Percentiles rank a stretch among this genome's conserved stretches.
Conservation (phyloP, 257 asterid genomes). For the Ilex aquifolium region DNA sequence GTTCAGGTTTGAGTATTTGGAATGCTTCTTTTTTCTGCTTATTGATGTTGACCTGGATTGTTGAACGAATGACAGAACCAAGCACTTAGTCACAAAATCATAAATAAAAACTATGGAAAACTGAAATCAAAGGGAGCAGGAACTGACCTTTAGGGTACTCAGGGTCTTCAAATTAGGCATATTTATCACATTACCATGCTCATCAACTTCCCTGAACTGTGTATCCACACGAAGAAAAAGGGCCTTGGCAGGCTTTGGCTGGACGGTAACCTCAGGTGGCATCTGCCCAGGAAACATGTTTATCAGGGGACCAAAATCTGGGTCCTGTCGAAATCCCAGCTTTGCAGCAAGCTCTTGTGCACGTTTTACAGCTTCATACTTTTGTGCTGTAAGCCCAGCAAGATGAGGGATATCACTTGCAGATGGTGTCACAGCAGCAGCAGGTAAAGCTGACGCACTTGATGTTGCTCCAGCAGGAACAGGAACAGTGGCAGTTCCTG, state of each 20-base stretch:
- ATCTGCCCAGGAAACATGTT: slow-evolving; percentile 93
- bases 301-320: slow-evolving; percentile 75
- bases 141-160: slow-evolving; percentile 73
- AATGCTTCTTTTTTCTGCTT: slow-evolving; percentile 95
- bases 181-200: slow-evolving; percentile 82
- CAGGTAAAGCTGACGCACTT: slow-evolving; percentile 23
- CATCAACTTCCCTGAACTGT: slow-evolving; percentile 88
- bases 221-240: slow-evolving; percentile 96
- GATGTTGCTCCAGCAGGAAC: slow-evolving; percentile 25
- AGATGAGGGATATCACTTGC: slow-evolving; percentile 64
- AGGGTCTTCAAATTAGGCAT: slow-evolving; percentile 64
- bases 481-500: slow-evolving; percentile 19
- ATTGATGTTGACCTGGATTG: slow-evolving; percentile 79
- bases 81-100: neutral
- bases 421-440: slow-evolving; percentile 16
- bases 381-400: slow-evolving; percentile 67
- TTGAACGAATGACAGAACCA: neutral
- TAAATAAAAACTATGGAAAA: neutral
- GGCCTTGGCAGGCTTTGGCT: slow-evolving; percentile 85
- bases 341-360: slow-evolving; percentile 91
- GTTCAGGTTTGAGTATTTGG: slow-evolving; percentile 93
- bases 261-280: slow-evolving; percentile 65
- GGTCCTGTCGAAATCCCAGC: slow-evolving; percentile 94
- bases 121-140: neutral
- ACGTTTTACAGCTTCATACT: slow-evolving; percentile 78